Conservation (phyloP, 225 moss, liverwort and hornwort species). For the Physcomitrellopsis africana region DNA sequence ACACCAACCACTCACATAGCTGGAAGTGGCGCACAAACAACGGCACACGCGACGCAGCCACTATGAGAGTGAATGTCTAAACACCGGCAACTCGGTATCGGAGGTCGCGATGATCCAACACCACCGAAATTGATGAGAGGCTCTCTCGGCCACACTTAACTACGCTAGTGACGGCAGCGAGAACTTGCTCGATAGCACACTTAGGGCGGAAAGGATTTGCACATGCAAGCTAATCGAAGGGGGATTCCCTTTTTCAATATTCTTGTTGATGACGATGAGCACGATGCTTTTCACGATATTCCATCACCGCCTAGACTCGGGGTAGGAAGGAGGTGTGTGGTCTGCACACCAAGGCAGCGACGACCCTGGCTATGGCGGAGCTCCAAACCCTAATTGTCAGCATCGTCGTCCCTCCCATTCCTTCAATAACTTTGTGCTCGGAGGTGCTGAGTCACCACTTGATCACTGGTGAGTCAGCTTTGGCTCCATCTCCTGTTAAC, state of each 20-base stretch:
- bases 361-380: slow-evolving; percentile 23
- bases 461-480: too few relatives aligned
- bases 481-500: too few relatives aligned
- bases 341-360: neutral
- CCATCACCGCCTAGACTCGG: neutral
- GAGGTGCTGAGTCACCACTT: too few relatives aligned
- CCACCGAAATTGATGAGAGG: slow-evolving; percentile 25
- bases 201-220: neutral
- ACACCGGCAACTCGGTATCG: slow-evolving; percentile 18
- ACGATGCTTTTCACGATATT: neutral
- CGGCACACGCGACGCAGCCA: slow-evolving; percentile 29
- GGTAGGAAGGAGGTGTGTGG: too few relatives aligned
- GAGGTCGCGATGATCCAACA: slow-evolving; percentile 22
- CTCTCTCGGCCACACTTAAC: neutral
- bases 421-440: neutral
- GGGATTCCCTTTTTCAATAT: neutral
- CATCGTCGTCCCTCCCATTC: neutral
- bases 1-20: slow-evolving; percentile 48
- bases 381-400: slow-evolving; percentile 37
- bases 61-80: slow-evolving; percentile 32
- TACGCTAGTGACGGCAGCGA: neutral
- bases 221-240: slow-evolving; percentile 14
- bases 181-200: too few relatives aligned
- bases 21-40: slow-evolving; percentile 24
- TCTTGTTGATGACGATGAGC: neutral